These are phyloP conservation scores for Acanthamoeba pearcei DNA, from an alignment of 208 protist species.

Conservation along the genomic window DNA sequence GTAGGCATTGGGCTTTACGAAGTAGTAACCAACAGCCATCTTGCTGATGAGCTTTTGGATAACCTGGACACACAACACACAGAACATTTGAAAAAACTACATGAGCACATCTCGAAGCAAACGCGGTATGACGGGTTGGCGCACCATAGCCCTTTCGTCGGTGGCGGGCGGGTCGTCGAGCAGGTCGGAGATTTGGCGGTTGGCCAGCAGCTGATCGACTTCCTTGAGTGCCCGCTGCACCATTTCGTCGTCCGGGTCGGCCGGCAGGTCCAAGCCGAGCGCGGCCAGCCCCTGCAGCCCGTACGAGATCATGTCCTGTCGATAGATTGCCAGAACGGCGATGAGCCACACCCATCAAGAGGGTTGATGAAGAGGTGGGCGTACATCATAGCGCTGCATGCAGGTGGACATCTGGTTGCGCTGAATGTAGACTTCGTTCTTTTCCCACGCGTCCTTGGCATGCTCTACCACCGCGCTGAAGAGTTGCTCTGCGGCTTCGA, in stretches of 20 bases:
- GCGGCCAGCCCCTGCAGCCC: constrained; percentile 16
- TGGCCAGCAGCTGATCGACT: constrained; percentile 12
- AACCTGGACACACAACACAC: not conserved
- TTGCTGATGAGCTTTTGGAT: constrained; percentile 64
- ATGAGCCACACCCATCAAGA: not conserved
- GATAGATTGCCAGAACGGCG: not conserved
- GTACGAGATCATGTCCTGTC: constrained; percentile 43
- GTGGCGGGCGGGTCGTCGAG: constrained; percentile 17
- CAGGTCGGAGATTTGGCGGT: constrained; percentile 1
- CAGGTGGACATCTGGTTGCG: constrained; percentile 2
- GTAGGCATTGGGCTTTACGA: constrained; percentile 56
- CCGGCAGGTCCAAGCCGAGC: constrained; percentile 1
- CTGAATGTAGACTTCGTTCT: constrained; percentile 67
- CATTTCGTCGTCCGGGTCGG: constrained; percentile 22
- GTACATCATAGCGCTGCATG: constrained; percentile 62
- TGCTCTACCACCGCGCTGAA: not conserved
- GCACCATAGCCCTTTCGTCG: constrained; percentile 9
- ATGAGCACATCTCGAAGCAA: not conserved
- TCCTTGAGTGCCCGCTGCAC: constrained; percentile 9
- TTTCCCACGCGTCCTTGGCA: constrained; percentile 41
- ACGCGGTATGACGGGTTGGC: too few species aligned
- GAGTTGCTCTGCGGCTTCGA: constrained; percentile 23
- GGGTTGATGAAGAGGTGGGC: too few species aligned
- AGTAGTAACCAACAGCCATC: constrained; percentile 53
- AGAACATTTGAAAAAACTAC: not conserved